phyloP scores from a whole-genome alignment of 1,284 basidiomycete genomes.

The Neolentinus lepideus region DNA sequence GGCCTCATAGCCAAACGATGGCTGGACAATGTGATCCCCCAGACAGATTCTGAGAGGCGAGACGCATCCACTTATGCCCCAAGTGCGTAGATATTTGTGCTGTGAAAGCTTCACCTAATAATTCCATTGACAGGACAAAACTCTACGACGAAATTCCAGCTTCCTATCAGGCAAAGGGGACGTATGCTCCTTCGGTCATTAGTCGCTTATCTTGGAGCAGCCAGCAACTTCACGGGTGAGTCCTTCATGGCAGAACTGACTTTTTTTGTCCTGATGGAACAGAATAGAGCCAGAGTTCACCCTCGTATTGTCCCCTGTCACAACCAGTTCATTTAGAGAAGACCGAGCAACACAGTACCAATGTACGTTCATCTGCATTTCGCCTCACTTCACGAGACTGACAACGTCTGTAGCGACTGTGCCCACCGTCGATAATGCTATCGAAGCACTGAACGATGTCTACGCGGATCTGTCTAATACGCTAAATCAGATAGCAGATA shows the following conservation, averaged over 20 bases:
- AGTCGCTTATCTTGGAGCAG: constrained; percentile 56
- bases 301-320: constrained; percentile 55
- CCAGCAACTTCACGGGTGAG: constrained; percentile 62
- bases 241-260: neutral
- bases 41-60: constrained; percentile 63
- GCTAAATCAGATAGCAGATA: constrained; percentile 59
- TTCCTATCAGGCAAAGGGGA: constrained; percentile 43
- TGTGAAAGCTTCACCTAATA: neutral
- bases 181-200: constrained; percentile 52
- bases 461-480: constrained; percentile 52
- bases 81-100: constrained; percentile 29
- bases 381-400: neutral
- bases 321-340: constrained; percentile 38
- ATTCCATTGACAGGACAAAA: constrained; percentile 39
- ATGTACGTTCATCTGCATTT: constrained; percentile 21
- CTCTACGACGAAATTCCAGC: constrained; percentile 49
- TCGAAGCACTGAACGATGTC: constrained; percentile 61
- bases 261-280: neutral
- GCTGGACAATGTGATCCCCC: constrained; percentile 54
- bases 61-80: constrained; percentile 47
- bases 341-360: constrained; percentile 34
- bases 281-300: constrained; percentile 56
- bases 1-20: constrained; percentile 64
- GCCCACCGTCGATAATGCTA: constrained; percentile 72
- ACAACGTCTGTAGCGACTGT: constrained; percentile 43